Conservation (phyloP, 768 basidiomycete genomes). For the Suillus fuscotomentosus region DNA sequence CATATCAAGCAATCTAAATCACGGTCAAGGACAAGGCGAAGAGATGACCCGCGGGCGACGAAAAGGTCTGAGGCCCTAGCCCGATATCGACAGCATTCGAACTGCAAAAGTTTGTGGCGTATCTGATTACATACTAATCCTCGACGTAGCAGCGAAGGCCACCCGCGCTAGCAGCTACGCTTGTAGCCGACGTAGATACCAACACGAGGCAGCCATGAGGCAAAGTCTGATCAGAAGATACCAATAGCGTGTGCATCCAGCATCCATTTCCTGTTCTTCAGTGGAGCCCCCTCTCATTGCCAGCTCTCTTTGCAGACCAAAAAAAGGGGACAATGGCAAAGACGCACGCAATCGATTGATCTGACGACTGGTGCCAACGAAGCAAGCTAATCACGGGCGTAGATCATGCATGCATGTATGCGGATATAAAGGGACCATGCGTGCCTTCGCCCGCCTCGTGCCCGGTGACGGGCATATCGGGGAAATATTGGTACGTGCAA, state of each 20-base stretch:
- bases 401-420: neutral
- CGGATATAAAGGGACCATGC: neutral
- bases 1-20: neutral
- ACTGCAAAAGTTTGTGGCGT: neutral
- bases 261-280: neutral
- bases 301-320: neutral
- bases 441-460: constrained; percentile 1
- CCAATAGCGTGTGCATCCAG: neutral
- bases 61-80: neutral
- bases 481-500: neutral
- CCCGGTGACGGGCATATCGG: neutral
- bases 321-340: neutral
- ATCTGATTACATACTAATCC: constrained; percentile 1
- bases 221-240: neutral
- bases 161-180: neutral
- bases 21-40: neutral
- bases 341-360: neutral
- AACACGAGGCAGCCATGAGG: constrained; percentile 1
- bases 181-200: neutral
- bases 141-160: neutral
- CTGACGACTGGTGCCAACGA: neutral
- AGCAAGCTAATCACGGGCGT: neutral
- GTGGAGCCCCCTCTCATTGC: neutral
- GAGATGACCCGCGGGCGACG: neutral
- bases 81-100: neutral